These are phyloP conservation scores for Aureobasidium subglaciale DNA, from an alignment of 2,329 filamentous ascomycete species.

Conservation along the genomic window DNA sequence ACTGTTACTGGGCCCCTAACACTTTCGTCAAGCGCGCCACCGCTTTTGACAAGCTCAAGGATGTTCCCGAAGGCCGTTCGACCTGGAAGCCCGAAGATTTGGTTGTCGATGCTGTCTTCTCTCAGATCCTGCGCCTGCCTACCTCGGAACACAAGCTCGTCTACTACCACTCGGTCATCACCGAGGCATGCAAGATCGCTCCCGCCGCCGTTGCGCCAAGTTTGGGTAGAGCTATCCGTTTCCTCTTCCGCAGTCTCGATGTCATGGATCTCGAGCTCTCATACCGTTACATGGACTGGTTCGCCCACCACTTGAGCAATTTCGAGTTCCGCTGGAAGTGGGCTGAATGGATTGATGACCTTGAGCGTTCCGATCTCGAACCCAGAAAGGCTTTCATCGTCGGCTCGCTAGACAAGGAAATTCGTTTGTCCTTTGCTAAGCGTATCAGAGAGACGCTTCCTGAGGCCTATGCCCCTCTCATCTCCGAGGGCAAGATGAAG, in stretches of 20 bases:
- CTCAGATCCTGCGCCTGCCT: constrained; percentile 84
- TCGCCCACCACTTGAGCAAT: constrained; percentile 94
- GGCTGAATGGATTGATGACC: constrained; percentile 91
- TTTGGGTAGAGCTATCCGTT: constrained; percentile 85
- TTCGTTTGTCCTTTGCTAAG: constrained; percentile 90
- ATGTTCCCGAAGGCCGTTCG: constrained; percentile 56
- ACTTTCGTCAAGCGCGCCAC: constrained; percentile 93
- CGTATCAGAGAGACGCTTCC: constrained; percentile 91
- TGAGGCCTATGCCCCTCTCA: constrained; percentile 70
- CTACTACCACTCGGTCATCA: constrained; percentile 92
- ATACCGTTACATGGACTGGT: constrained; percentile 93
- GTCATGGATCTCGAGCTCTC: constrained; percentile 79
- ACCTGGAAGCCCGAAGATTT: constrained; percentile 98
- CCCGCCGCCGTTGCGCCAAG: constrained; percentile 94
- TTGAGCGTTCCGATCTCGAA: constrained; percentile 66
- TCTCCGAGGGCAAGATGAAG: constrained; percentile 82
- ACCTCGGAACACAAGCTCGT: constrained; percentile 86
- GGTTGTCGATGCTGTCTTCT: constrained; percentile 94
- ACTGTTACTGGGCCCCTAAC: constrained; percentile 83
- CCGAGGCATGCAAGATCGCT: constrained; percentile 90
- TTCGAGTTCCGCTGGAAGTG: constrained; percentile 99
- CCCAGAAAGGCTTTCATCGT: constrained; percentile 91
- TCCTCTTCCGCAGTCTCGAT: constrained; percentile 75
- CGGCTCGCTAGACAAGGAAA: constrained; percentile 90
- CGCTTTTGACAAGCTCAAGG: constrained; percentile 79